Evolutionary conservation across 306 rosid genomes (phyloP).

Genomic region (Castanea sativa): DNA sequence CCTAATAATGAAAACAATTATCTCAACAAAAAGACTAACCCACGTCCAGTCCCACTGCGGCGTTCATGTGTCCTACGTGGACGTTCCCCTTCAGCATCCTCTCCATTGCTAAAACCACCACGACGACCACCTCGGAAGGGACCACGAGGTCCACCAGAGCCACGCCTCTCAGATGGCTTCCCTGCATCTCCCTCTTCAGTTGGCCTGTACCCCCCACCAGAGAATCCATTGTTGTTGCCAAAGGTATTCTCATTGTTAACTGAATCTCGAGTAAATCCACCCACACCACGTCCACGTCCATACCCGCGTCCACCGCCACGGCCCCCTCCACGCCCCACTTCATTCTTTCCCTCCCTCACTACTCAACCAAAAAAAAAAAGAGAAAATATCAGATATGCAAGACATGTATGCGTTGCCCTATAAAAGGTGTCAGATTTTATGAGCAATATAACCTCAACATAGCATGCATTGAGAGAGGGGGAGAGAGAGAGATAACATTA

Average conservation of each 20-base stretch:
- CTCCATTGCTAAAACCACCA: conserved; percentile 52
- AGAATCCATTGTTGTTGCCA: conserved; percentile 27
- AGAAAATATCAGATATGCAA: too few relatives aligned
- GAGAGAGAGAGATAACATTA: not conserved
- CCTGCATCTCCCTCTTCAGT: conserved; percentile 46
- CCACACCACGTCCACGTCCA: conserved; percentile 50
- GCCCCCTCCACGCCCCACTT: conserved; percentile 47
- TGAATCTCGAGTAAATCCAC: conserved; percentile 42
- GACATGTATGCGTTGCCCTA: not conserved
- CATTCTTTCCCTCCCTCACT: conserved; percentile 52
- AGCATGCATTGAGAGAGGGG: not conserved
- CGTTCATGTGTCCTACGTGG: conserved; percentile 53
- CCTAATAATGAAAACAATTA: not conserved
- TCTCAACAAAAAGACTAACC: conserved; percentile 33
- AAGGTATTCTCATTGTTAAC: conserved; percentile 34
- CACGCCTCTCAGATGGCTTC: conserved; percentile 51
- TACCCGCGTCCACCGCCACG: conserved; percentile 49
- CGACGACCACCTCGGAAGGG: conserved; percentile 55
- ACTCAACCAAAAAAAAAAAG: not conserved
- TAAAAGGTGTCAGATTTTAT: not conserved
- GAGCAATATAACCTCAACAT: not conserved
- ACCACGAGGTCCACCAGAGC: conserved; percentile 50
- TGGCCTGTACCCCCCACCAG: conserved; percentile 46
- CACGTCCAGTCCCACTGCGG: conserved; percentile 66
- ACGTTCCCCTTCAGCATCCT: conserved; percentile 50